phyloP scores from a whole-genome alignment of 306 rosid species.

The Gastrolobium bilobum region DNA sequence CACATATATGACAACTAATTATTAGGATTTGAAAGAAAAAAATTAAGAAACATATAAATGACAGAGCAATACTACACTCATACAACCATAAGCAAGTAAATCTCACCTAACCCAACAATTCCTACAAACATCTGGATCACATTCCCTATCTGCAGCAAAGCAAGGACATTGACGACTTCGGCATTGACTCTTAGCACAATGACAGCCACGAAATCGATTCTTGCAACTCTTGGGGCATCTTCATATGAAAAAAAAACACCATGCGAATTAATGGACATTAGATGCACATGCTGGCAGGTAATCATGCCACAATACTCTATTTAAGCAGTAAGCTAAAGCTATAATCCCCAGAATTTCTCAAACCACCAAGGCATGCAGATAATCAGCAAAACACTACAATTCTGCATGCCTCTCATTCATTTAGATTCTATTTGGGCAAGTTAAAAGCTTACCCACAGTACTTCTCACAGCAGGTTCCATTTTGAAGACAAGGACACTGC shows the following conservation, averaged over 20 bases:
- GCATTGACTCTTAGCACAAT: constrained; percentile 99
- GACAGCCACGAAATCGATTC: constrained; percentile 96
- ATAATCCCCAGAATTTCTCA: constrained; percentile 43
- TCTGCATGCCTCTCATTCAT: constrained; percentile 17
- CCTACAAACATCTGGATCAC: constrained; percentile 98
- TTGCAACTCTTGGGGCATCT: constrained; percentile 97
- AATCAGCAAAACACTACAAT: constrained; percentile 36
- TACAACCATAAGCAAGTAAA: constrained; percentile 13
- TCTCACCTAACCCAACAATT: constrained; percentile 98
- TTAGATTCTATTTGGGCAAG: constrained; percentile 4
- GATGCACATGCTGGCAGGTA: constrained; percentile 6
- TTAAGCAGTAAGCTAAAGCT: constrained; percentile 21
- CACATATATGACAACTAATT: neutral
- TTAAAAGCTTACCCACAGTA: constrained; percentile 91
- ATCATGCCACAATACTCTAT: constrained; percentile 32
- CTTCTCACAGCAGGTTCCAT: constrained; percentile 98
- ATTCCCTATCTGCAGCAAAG: constrained; percentile 99
- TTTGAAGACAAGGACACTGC: constrained; percentile 94
- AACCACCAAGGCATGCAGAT: constrained; percentile 10
- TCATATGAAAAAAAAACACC: constrained; percentile 30
- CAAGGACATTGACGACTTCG: constrained; percentile 98
- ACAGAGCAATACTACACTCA: constrained; percentile 4
- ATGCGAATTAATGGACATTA: constrained; percentile 34
- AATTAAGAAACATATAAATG: constrained; percentile 34
- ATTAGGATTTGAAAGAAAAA: constrained; percentile 7